phyloP scores from a whole-genome alignment of 208 protist species.

The Leishmania arabica region DNA sequence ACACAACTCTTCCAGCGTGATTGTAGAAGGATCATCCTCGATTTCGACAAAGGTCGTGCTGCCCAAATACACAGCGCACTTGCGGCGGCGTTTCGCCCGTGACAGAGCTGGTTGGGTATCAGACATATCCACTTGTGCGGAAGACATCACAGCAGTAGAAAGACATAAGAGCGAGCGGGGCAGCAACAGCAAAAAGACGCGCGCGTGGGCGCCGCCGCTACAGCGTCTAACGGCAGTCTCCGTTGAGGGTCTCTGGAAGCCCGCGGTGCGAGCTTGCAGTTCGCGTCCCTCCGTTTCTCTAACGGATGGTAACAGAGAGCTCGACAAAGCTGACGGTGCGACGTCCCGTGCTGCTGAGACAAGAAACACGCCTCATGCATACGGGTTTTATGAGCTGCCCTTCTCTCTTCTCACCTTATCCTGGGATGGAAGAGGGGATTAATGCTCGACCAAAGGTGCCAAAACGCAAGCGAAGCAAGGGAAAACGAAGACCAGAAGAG shows the following conservation, averaged over 20 bases:
- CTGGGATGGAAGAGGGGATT: not conserved
- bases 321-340: not conserved
- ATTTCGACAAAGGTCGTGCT: conserved; percentile 70
- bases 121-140: conserved; percentile 6
- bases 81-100: not conserved
- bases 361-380: not conserved
- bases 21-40: conserved; percentile 43
- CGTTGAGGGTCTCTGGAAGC: not conserved
- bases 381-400: not conserved
- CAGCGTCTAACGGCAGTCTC: not conserved
- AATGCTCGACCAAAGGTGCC: not conserved
- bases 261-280: not conserved
- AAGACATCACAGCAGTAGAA: not conserved
- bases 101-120: not conserved
- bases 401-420: not conserved
- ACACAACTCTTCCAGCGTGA: conserved; percentile 77
- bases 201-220: not conserved
- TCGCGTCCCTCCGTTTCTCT: not conserved
- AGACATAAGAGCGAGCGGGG: not conserved
- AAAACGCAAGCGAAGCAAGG: not conserved
- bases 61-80: conserved; percentile 60
- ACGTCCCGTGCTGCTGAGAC: not conserved
- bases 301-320: not conserved
- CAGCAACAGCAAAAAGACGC: not conserved
- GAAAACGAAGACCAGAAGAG: not conserved